phyloP scores from a whole-genome alignment of 495 filamentous ascomycete genomes.

The Penicillium atrosanguineum region DNA sequence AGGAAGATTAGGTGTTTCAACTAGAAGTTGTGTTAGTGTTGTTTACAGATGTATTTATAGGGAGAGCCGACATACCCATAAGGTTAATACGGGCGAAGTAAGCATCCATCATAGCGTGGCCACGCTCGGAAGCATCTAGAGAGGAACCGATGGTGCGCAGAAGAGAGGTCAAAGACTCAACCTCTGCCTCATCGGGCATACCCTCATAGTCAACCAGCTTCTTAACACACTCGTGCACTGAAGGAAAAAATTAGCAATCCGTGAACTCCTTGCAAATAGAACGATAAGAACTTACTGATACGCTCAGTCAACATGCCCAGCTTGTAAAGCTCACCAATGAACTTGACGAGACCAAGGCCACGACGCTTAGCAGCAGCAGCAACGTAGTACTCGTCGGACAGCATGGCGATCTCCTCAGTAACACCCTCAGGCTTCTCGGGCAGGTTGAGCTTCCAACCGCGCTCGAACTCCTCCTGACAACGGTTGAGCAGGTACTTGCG shows the following conservation, averaged over 20 bases:
- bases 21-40: conserved; percentile 3
- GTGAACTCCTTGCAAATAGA: background rate
- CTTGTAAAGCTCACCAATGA: conserved; percentile 99
- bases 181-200: conserved; percentile 88
- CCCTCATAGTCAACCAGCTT: conserved; percentile 95
- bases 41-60: no score
- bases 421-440: conserved; percentile 78
- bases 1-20: conserved; percentile 71
- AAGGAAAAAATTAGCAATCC: background rate
- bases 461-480: conserved; percentile 98
- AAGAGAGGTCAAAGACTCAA: conserved; percentile 91
- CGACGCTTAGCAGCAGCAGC: conserved; percentile 95
- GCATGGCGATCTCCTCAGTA: conserved; percentile 69
- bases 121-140: conserved; percentile 78
- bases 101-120: conserved; percentile 78
- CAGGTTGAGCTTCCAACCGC: conserved; percentile 91
- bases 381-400: conserved; percentile 96
- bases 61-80: conserved; percentile 40
- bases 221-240: conserved; percentile 93
- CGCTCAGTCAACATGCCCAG: conserved; percentile 96
- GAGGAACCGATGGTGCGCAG: conserved; percentile 86
- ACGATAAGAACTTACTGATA: background rate
- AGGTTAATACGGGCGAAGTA: conserved; percentile 86
- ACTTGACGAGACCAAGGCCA: conserved; percentile 96
- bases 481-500: conserved; percentile 97